phyloP scores from a whole-genome alignment of 805 yeast species.

The Tetrapisispora nanseiensis region DNA sequence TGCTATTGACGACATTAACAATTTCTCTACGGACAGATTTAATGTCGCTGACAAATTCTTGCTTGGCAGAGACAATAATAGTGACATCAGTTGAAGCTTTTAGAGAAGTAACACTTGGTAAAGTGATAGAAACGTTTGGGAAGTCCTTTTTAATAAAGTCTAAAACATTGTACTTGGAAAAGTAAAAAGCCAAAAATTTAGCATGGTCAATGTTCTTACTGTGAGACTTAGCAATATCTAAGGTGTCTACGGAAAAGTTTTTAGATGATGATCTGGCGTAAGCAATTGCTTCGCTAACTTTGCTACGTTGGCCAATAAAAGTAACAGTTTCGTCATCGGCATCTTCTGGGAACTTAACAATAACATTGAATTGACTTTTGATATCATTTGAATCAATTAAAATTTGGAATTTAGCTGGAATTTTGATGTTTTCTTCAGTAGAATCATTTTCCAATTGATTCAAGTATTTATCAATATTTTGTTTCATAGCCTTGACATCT shows the following conservation, averaged over 20 bases:
- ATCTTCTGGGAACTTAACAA: conserved; percentile 43
- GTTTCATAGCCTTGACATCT: conserved; percentile 45
- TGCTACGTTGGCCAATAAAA: conserved; percentile 54
- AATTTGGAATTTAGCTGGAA: conserved; percentile 62
- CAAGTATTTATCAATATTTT: conserved; percentile 38
- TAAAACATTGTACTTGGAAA: conserved; percentile 43
- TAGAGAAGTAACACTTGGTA: conserved; percentile 40
- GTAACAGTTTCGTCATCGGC: conserved; percentile 40
- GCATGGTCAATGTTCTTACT: conserved; percentile 74
- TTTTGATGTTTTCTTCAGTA: conserved; percentile 44
- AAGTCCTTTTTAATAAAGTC: conserved; percentile 31
- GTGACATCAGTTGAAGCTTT: conserved; percentile 39
- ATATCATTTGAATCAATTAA: conserved; percentile 51
- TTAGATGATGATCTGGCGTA: conserved; percentile 52
- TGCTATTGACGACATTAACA: conserved; percentile 60
- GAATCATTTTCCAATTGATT: conserved; percentile 37
- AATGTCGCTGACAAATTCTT: conserved; percentile 39
- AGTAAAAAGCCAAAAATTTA: conserved; percentile 57
- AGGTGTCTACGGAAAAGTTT: conserved; percentile 48
- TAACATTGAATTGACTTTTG: conserved; percentile 44
- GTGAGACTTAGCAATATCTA: conserved; percentile 86
- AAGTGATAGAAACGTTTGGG: conserved; percentile 37
- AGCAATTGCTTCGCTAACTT: conserved; percentile 52
- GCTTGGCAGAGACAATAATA: conserved; percentile 51
- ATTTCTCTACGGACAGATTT: conserved; percentile 61